Evolutionary conservation across 2,329 filamentous ascomycete genomes (phyloP), one percentile per base, ranked within the genome.

Genomic region (Aspergillus sclerotialis): DNA sequence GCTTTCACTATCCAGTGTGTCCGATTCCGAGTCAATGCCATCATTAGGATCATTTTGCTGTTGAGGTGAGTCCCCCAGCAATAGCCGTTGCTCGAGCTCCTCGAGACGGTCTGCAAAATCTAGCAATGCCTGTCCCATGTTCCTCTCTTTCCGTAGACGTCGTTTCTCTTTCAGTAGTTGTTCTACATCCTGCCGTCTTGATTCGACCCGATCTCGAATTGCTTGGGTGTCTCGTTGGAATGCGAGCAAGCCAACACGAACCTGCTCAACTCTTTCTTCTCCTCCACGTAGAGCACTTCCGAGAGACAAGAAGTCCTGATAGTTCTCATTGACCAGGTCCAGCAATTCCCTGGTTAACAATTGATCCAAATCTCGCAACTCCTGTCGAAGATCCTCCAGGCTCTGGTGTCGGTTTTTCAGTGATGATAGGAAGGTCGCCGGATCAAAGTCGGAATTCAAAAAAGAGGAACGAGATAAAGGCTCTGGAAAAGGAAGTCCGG

Each of bases 281-380:
- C 93, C 93, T 3, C 89, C 89, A 35, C 78, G 77, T 28, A 98
- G 66, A 49, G 87, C 84, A 30, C 75, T 78, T 0, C 92, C 93
- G 0, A 98, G 66, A 0, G 80, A 81, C 4, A 98, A 64, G 50
- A 98, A 98, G 37, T 90, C 84, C 30, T 87, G 82, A 58, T 98
- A 96, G 62, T 98, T 94, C 33, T 82, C 76, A 56, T 98, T 98
- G 46, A 98, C 92, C 6, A 98, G 76, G 64, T 95, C 90, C 12
- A 98, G 72, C 3, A 98, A 73, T 65, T 98, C 92, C 43, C 82
- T 78, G 52, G 81, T 84, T 41, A 98, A 80, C 13, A 82, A 74
- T 48, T 84, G 77, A 47, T 81, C 85, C 33, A 93, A 75, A 38
- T 88, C 78, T 28, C 89, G 81, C 11, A 98, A 72, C 53, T 98